Base-by-base conservation (phyloP, 192 early-diverging fungal genomes). In the Chytriomyces confervae region DNA sequence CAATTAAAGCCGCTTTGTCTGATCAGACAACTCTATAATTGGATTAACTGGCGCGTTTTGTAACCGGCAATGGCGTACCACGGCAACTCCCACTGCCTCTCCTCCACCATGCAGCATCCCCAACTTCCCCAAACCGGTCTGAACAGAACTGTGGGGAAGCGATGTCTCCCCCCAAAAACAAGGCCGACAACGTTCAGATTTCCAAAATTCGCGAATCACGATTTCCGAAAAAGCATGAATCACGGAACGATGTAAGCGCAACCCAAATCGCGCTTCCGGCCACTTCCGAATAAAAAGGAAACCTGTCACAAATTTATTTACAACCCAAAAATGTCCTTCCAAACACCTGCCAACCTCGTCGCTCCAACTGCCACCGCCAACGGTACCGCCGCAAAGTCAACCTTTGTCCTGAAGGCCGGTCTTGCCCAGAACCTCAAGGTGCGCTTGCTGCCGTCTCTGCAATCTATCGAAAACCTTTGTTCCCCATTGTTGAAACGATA, bases 361-460 rank as follows among this genome's bases (percentile, higher is more conserved):
- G 72, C 85, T 5, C 88, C 85, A 44, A 81, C 73, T 67, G 61
- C 80, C 44, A 51, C 69, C 44, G 75, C 49, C 16, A 53, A 61
- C 11, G 13, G 50, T 29, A 53, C 63, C 50, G 82, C 57, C 44
- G 47, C 79, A 11, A 76, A 60, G 29, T 64, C 69, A 66, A 66
- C 88, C 20, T 96, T 95, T 87, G 90, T 89, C 69, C 91, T 97
- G 85, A 97, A 99, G 90, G 91, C 95, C 66, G 96, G 96, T 65
- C 91, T 99, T 69, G 97, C 97, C 27, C 95, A 98, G 90, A 96
- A 94, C 92, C 90, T 99, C 81, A 99, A 98, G 92, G 94, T 94
- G 83, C 53, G 66, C 7, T 66, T 66, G 43, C 5, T 36, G n/a
- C n/a, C n/a, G n/a, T n/a, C n/a, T n/a, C 18, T 62, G 5, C 29